Conservation (phyloP, 805 yeast species). For the Wickerhamomyces strasburgensis region DNA sequence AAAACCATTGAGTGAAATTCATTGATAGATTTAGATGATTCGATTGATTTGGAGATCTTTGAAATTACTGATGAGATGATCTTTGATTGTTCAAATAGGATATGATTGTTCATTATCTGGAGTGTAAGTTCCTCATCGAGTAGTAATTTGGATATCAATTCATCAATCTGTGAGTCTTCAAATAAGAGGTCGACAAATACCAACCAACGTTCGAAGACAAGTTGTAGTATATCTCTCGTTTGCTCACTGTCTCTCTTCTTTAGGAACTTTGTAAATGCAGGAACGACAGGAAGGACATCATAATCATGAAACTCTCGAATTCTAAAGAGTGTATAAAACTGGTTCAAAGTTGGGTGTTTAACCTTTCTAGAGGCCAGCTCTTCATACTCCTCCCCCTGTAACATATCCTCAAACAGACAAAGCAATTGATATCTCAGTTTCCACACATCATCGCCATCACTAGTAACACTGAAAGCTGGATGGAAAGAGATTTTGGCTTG, state of each 20-base stretch:
- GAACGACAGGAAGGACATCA: constrained; percentile 18
- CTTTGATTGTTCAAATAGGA: constrained; percentile 43
- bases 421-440: constrained; percentile 41
- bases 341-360: constrained; percentile 5
- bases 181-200: constrained; percentile 39
- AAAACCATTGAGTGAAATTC: constrained; percentile 7
- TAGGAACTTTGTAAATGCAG: constrained; percentile 25
- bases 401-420: constrained; percentile 40
- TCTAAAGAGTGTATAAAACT: constrained; percentile 42
- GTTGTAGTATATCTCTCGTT: constrained; percentile 11
- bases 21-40: not conserved
- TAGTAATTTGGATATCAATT: constrained; percentile 26
- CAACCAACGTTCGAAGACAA: constrained; percentile 49
- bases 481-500: constrained; percentile 22
- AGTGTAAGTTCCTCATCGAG: constrained; percentile 18
- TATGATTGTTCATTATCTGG: constrained; percentile 30
- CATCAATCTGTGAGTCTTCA: constrained; percentile 24
- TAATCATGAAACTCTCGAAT: constrained; percentile 39
- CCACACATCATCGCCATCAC: constrained; percentile 33
- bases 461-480: constrained; percentile 21
- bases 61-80: constrained; percentile 30
- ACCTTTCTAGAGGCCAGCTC: constrained; percentile 3
- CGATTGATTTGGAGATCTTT: constrained; percentile 14
- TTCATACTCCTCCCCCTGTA: constrained; percentile 23
- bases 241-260: constrained; percentile 6